Base-by-base conservation (phyloP, 208 protist genomes). In the Acanthamoeba lenticulata region DNA sequence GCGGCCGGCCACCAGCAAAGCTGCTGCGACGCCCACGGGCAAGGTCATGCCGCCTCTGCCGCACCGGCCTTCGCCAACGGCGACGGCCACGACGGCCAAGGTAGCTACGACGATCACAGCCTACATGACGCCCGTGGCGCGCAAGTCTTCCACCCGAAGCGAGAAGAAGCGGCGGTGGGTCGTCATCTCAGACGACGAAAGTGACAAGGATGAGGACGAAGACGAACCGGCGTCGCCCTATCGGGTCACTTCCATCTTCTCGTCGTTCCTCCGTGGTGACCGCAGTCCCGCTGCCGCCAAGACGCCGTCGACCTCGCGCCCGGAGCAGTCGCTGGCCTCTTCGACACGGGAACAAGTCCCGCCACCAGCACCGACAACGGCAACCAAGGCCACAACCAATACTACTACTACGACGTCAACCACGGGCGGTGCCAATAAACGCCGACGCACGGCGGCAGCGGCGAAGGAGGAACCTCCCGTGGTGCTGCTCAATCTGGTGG, bases 131-230 rank as follows among this genome's bases (percentile, higher is more conserved):
- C 52, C 52, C 52, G 52, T 21, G 4, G 52, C 17, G 1, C 52
- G 52, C 52, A 60, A 60, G 52, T 21, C 52, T 3, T 5, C 60
- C 13, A 19, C 65, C n/a, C 27, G 9, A 29, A 74, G 65, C 17
- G 65, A 74, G 65, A 74, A 74, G 65, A 74, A 74, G 34, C 65
- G 65, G 34, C n/a, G 65, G n/a, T 74, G 65, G 65, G 65, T 74
- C n/a, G 65, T 74, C 65, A 74, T 74, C 65, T 60, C 52, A n/a
- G 52, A 60, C 32, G n/a, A 34, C 65, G 65, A 38, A 19, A 74
- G 65, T 29, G 65, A 74, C 6, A 19, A 74, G n/a, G 27, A 74
- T 38, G 65, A 15, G 17, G 65, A 74, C 11, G 65, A 74, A 5
- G 32, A 74, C n/a, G 52, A 60, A 21, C 65, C 65, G 6, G 65